A percentile compares a stretch with the other conserved stretches of the same genome.
phyloP scores from a whole-genome alignment of 139 green algal species.

The Micractinium conductrix region DNA sequence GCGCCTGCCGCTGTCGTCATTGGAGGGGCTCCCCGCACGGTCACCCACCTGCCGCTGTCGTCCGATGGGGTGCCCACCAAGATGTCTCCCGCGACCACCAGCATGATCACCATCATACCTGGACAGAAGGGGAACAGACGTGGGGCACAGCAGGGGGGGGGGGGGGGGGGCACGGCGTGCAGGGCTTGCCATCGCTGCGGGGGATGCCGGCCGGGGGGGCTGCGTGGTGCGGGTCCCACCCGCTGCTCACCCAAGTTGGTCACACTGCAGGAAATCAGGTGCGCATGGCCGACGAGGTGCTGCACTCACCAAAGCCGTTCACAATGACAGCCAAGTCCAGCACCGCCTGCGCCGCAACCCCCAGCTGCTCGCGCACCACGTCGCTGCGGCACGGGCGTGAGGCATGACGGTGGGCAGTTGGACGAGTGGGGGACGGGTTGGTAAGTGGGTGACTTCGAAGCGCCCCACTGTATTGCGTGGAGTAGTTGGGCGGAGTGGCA shows the following conservation, averaged over 20 bases:
- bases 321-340: conserved; percentile 31
- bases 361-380: conserved; percentile 32
- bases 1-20: background rate
- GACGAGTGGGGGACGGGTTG: background rate
- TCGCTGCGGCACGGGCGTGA: conserved; percentile 25
- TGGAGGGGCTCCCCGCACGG: background rate
- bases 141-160: background rate
- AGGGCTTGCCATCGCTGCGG: too few relatives aligned
- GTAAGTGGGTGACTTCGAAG: too few relatives aligned
- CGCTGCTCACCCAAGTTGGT: too few relatives aligned
- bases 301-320: background rate
- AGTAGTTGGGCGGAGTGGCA: too few relatives aligned
- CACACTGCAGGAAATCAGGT: too few relatives aligned
- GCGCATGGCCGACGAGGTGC: background rate
- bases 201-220: too few relatives aligned
- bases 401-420: too few relatives aligned
- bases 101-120: conserved; percentile 24
- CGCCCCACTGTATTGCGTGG: too few relatives aligned
- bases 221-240: background rate
- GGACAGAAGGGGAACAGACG: too few relatives aligned
- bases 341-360: conserved; percentile 21
- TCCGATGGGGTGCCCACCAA: background rate
- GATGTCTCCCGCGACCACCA: conserved; percentile 8
- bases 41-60: too few relatives aligned
- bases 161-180: too few relatives aligned